Base-by-base conservation (phyloP, 2,329 filamentous ascomycete genomes). In the Diaporthe ilicicola region DNA sequence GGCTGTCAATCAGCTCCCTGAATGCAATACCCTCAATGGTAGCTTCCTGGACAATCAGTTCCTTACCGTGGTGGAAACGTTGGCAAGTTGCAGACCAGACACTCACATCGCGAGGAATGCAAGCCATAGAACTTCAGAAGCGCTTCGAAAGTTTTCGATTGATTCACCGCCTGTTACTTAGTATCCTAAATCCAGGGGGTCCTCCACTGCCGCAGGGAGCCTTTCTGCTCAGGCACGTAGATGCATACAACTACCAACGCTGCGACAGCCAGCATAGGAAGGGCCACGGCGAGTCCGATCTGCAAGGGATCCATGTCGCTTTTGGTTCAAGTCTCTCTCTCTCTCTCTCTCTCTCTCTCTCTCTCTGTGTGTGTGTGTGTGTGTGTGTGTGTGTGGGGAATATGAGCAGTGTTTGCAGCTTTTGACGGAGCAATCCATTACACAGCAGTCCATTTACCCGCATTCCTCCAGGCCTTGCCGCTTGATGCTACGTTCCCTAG, bases 261-360 rank as follows among this genome's bases (percentile, higher is more conserved):
- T 9, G 12, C 19, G 29, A 29, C n/a, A 12, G 53, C 51, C 27
- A 56, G 9, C 22, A 29, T 7, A 12, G 53, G 53, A 7, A 59
- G 19, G 12, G 42, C 65, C 42, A 68, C 53, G 24, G 29, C 29
- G 17, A 68, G 53, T 27, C 42, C 22, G 12, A 68, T 39, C 12
- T 68, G 53, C 65, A 53, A 68, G 15, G 12, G 19, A 22, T 27
- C 29, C 53, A 68, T 68, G 17, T 48, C 8, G n/a, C 42, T 15
- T 17, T 7, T 12, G 19, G 29, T 12, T 44, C 12, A 22, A 32
- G 42, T 13, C 37, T 37, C n/a, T 34, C 19, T 42, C 51, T 39
- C 19, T n/a, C n/a, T n/a, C n/a, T n/a, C n/a, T n/a, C n/a, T n/a
- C n/a, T n/a, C n/a, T n/a, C n/a, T n/a, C n/a, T n/a, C n/a, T n/a